Evolutionary conservation across 805 yeast genomes (phyloP).

Genomic region (Zygoascus tannicola): DNA sequence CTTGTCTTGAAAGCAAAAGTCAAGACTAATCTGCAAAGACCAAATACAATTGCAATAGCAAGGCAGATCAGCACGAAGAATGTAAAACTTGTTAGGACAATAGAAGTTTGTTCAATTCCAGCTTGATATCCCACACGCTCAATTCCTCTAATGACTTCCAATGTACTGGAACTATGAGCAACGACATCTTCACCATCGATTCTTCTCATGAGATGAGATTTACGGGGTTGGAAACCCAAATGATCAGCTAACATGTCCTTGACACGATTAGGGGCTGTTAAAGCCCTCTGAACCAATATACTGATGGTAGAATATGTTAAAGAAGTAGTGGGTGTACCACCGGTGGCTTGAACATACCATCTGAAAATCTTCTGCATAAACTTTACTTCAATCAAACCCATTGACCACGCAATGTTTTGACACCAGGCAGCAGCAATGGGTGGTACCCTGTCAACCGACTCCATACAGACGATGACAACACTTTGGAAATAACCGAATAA

Average conservation of each 20-base stretch:
- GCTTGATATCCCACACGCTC: conserved; percentile 72
- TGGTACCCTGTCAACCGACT: conserved; percentile 76
- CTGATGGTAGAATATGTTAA: conserved; percentile 49
- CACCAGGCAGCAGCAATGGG: conserved; percentile 92
- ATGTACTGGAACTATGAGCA: conserved; percentile 24
- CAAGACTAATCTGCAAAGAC: conserved; percentile 42
- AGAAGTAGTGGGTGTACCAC: conserved; percentile 71
- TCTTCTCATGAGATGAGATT: background rate
- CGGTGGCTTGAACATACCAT: conserved; percentile 94
- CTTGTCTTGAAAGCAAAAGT: conserved; percentile 24
- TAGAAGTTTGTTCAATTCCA: conserved; percentile 70
- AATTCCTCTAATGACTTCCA: conserved; percentile 76
- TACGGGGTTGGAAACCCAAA: background rate
- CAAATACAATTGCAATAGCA: conserved; percentile 53
- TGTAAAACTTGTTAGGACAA: conserved; percentile 81
- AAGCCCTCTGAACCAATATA: conserved; percentile 56
- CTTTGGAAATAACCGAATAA: conserved; percentile 82
- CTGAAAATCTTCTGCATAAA: conserved; percentile 83
- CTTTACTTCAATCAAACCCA: conserved; percentile 70
- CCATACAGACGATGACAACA: conserved; percentile 76
- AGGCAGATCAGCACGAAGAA: conserved; percentile 73
- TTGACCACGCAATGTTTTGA: conserved; percentile 88
- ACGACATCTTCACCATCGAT: background rate
- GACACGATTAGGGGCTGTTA: background rate
- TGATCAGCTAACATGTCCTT: background rate